Conservation (phyloP, 2,329 filamentous ascomycete species). For the Xylaria sp. region DNA sequence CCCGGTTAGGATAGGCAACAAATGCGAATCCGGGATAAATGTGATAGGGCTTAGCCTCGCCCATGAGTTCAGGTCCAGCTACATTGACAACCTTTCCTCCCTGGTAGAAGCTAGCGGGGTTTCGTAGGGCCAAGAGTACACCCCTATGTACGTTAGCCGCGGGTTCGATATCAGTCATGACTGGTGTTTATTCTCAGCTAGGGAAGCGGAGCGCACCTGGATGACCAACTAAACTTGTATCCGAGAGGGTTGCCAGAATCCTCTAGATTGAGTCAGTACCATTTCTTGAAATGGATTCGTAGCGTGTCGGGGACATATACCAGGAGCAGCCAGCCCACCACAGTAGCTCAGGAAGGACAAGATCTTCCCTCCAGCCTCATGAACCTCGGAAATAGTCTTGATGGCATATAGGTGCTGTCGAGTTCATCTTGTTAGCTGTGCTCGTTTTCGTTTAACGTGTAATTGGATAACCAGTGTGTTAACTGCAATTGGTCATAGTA, state of each 20-base stretch:
- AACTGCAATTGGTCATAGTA: not conserved
- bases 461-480: not conserved
- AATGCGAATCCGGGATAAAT: conserved; percentile 87
- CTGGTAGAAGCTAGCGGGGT: conserved; percentile 85
- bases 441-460: not conserved
- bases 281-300: not conserved
- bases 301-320: conserved; percentile 35
- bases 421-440: conserved; percentile 15
- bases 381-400: conserved; percentile 89
- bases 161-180: conserved; percentile 69
- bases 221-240: conserved; percentile 84
- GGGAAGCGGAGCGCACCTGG: conserved; percentile 19
- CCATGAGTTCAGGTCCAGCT: conserved; percentile 76
- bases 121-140: conserved; percentile 86
- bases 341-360: conserved; percentile 85
- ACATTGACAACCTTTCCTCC: conserved; percentile 80
- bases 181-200: not conserved
- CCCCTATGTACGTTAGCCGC: conserved; percentile 67
- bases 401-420: conserved; percentile 67
- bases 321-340: conserved; percentile 34
- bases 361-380: conserved; percentile 88
- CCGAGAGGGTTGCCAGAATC: conserved; percentile 57
- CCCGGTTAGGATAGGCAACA: conserved; percentile 93
- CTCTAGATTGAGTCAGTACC: conserved; percentile 20
- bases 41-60: conserved; percentile 85